Base-by-base conservation (phyloP, 2,329 filamentous ascomycete genomes). In the Pezicula neosporulosa region DNA sequence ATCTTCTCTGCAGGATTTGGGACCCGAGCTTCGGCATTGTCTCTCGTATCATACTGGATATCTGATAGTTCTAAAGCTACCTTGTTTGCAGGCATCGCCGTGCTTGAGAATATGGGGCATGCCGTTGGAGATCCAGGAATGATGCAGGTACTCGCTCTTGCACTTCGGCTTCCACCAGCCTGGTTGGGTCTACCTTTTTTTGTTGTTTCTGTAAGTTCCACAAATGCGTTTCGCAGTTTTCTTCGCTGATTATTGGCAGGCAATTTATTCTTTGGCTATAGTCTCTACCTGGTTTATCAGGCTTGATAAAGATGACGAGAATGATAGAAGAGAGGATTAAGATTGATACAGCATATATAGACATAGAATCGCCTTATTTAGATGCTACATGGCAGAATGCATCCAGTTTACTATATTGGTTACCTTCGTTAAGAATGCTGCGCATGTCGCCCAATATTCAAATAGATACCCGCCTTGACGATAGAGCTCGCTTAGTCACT, bases 141-240 rank as follows among this genome's bases (percentile, higher is more conserved):
- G 53, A 60, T 62, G 47, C 56, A 63, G 21, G 60, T 65, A 9
- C 64, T 65, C 46, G 61, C 64, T 9, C 51, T 52, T 15, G 56
- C 60, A 8, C 44, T 66, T 28, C 45, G 46, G 27, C 27, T 64
- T 3, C 35, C 56, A 4, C 19, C 54, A 8, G 53, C 60, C 30
- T 66, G 63, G 64, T 54, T 56, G 16, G 60, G 58, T 3, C 44
- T 61, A 24, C 61, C 63, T 4, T 66, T 66, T 41, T 66, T 65
- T 45, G 56, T 66, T 33, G 63, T 51, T 39, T 52, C 63, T 48
- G 64, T 66, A 43, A 58, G 64, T 60, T 21, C n/a, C 39, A 15
- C 19, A 33, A 15, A 9, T 30, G 13, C 19, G 6, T 30, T 12
- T 19, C 19, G 4, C 9, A n/a, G 42, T 27, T 6, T 4, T 30